phyloP scores from a whole-genome alignment of 106 monocot genomes.

The Dactylorhiza incarnata region DNA sequence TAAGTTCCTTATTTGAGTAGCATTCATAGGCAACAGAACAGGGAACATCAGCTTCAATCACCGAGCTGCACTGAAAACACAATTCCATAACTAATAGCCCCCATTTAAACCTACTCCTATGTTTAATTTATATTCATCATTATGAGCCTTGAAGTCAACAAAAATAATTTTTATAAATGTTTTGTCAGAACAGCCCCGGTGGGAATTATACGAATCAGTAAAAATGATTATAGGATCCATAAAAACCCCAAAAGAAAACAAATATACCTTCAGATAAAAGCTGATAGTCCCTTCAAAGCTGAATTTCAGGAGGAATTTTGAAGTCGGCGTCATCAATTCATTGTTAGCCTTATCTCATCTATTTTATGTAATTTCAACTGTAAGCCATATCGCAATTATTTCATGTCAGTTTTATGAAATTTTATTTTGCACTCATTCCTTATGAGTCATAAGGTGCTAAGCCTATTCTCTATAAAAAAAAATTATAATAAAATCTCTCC shows the following conservation, averaged over 20 bases:
- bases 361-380: no score
- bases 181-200: not conserved
- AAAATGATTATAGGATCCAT: not conserved
- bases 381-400: no score
- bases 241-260: not conserved
- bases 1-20: constrained; percentile 82
- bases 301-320: not conserved
- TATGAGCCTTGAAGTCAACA: not conserved
- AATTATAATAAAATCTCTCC: no score
- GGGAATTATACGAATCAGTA: not conserved
- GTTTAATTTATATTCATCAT: not conserved
- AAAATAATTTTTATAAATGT: not conserved
- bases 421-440: no score
- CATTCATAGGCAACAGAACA: constrained; percentile 85
- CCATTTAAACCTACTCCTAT: not conserved
- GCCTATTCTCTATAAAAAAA: no score
- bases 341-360: no score
- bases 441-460: no score
- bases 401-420: no score
- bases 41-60: constrained; percentile 86
- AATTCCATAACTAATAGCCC: not conserved
- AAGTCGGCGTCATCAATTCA: not conserved
- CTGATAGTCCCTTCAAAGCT: not conserved
- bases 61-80: constrained; percentile 44
- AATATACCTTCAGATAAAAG: not conserved